Evolutionary conservation across 148 eudicot species (phyloP), one percentile per base, ranked within the genome.

Genomic region (Cornus kousa): DNA sequence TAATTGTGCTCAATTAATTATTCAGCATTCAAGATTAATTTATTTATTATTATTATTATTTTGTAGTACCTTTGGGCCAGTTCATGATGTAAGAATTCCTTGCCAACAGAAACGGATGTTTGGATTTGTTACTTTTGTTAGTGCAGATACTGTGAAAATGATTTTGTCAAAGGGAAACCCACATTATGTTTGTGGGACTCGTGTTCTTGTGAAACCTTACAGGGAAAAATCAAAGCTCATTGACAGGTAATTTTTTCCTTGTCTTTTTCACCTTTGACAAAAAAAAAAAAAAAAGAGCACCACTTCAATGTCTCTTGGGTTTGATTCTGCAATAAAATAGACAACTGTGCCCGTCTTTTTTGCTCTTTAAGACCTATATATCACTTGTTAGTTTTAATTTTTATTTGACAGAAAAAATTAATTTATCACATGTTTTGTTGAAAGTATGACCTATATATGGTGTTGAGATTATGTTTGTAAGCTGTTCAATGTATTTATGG

Each of bases 181-280:
- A 0, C 92, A 89, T 83, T 85, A 73, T 74, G 90, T 89, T 68
- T 82, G 88, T 64, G 90, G 92, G 22, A 85, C 90, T 83, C 88
- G 90, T 73, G 92, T 89, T 48, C 90, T 87, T 23, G 92, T 87
- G 17, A 89, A 89, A 78, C 92, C 92, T 76, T 89, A 89, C 67
- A 76, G 84, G 35, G 92, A 89, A 65, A 87, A 83, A 19, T 68
- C 88, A 6, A 89, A 85, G 82, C 84, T 72, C 32, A 57, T 73
- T 31, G 88, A 87, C 40, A 83, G 92, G 92, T 89, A 77, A 64
- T 43, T 43, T 43, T 43, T 6, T 43, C 48, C 48, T 43, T 4
- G 1, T 43, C 48, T 9, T 43, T 43, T 9, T 43, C 32, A 28
- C 33, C 35, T 19, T 74, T 28, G 28, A 73, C 35, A 6, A 40